These are phyloP conservation scores for Aspergillus sp. DNA, from an alignment of 2,329 filamentous ascomycete genomes.

Conservation along the genomic window DNA sequence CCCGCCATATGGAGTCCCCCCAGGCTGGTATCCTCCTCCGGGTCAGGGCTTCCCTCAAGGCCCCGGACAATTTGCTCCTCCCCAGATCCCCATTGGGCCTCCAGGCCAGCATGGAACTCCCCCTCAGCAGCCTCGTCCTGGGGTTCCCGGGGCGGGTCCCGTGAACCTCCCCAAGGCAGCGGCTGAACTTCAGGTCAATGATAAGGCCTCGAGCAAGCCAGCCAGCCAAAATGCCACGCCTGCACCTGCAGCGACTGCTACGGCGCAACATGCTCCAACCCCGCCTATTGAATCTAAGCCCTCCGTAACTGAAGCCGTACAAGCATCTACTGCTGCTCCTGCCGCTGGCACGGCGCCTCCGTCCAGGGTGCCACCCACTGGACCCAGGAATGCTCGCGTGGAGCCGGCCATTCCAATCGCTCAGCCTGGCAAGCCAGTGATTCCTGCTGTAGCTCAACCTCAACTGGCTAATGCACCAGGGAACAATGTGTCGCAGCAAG, in stretches of 20 bases:
- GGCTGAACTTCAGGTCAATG: conserved; percentile 37
- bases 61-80: conserved; percentile 55
- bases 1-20: conserved; percentile 65
- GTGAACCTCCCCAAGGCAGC: conserved; percentile 27
- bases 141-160: conserved; percentile 20
- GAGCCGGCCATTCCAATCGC: conserved; percentile 41
- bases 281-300: conserved; percentile 34
- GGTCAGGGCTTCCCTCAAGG: conserved; percentile 65
- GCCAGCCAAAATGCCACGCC: conserved; percentile 27
- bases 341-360: conserved; percentile 13
- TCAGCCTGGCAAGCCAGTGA: conserved; percentile 27
- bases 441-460: conserved; percentile 20
- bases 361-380: conserved; percentile 17
- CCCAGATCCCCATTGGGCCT: conserved; percentile 50
- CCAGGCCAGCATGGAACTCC: conserved; percentile 38
- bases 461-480: conserved; percentile 19
- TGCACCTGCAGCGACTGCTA: conserved; percentile 16
- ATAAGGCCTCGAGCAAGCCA: conserved; percentile 30
- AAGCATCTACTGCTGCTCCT: conserved; percentile 19
- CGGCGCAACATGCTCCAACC: conserved; percentile 25
- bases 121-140: conserved; percentile 31
- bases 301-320: conserved; percentile 29
- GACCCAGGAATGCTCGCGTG: conserved; percentile 36
- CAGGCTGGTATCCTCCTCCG: conserved; percentile 67
- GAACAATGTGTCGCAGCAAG: conserved; percentile 22